Evolutionary conservation across 768 basidiomycete species (phyloP), one percentile per base, ranked within the genome.

Genomic region (Boletus rubroflammeus): DNA sequence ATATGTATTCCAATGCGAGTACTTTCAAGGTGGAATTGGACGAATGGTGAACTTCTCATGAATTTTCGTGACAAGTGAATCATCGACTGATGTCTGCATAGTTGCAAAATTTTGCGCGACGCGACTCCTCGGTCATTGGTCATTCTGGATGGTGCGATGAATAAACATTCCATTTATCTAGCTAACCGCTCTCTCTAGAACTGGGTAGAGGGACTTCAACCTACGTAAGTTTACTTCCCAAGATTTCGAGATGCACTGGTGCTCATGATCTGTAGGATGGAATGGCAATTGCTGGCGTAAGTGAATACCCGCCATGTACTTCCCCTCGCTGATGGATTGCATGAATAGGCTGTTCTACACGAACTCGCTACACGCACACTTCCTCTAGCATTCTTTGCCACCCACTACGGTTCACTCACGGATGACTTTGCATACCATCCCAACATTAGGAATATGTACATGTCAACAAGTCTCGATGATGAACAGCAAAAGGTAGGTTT

Each of bases 1-100:
- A 94, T 66, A 93, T 96, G 89, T 95, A 94, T 70, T 86, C 90
- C 3, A 86, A 92, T 61, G 82, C 93, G 1, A 93, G 92, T 71
- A 98, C 96, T 0, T 99, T 98, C 81, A 97, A 98, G 69, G 97
- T 99, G 21, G 97, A 99, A 68, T 76, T 99, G 53, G 97, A 98
- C 67, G 97, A 99, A 81, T 93, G 93, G 93, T 93, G 62, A 39
- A 71, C 59, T 56, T 35, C 3, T 3, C 6, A 2, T 25, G 14
- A 41, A 35, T 36, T 23, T 41, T 8, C 15, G 21, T 28, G 47
- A 2, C 9, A 26, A 41, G 6, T n/a, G 21, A 31, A 39, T 15
- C 23, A 6, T 31, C 23, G 40, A 23, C 55, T 42, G 56, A 53
- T 39, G n/a, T 21, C 35, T 21, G 15, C 15, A 26, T 55, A 94